Base-by-base conservation (phyloP, 1,139 yeast species). In the Lodderomyces margitis region DNA sequence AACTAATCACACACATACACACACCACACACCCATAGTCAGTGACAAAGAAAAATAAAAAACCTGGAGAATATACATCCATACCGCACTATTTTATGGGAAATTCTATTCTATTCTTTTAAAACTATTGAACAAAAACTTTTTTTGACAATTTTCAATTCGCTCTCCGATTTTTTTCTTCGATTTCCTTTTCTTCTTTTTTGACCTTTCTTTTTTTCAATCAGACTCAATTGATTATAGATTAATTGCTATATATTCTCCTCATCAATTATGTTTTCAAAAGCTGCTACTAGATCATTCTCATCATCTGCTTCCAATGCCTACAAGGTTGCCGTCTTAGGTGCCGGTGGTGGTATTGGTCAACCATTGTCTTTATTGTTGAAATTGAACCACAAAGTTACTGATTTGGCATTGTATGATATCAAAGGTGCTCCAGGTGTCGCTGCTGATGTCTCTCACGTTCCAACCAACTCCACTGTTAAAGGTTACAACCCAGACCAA, bases 261-360 rank as follows among this genome's bases (percentile, higher is more conserved):
- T 21, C 15, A 21, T 27, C 24, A 17, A 36, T 41, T 40, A 74
- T 74, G 80, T 68, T 74, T 51, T 57, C 75, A 37, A 70, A 71
- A 63, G 56, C 70, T 52, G 76, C 85, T 48, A 70, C 76, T 64
- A 83, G 88, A 73, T 68, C 83, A 48, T 85, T 86, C 71, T 74
- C 89, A 42, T 64, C 87, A 38, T 62, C 74, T 37, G 72, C 85
- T 48, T 59, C 81, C 47, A 65, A 75, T 52, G 82, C 84, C 53
- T 83, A 83, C 76, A 83, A 83, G 69, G 87, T 81, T 42, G 74
- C 88, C 54, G 85, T 83, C 45, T 70, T 82, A 54, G 92, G 92
- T 57, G 91, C 91, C 50, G 86, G 85, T 49, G 92, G 92, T 56
- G 92, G 92, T 51, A 89, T 89, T 64, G 98, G 98, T 49, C 97